These are phyloP conservation scores for Arxiozyma slooffiae DNA, from an alignment of 1,139 yeast species.

Conservation along the genomic window DNA sequence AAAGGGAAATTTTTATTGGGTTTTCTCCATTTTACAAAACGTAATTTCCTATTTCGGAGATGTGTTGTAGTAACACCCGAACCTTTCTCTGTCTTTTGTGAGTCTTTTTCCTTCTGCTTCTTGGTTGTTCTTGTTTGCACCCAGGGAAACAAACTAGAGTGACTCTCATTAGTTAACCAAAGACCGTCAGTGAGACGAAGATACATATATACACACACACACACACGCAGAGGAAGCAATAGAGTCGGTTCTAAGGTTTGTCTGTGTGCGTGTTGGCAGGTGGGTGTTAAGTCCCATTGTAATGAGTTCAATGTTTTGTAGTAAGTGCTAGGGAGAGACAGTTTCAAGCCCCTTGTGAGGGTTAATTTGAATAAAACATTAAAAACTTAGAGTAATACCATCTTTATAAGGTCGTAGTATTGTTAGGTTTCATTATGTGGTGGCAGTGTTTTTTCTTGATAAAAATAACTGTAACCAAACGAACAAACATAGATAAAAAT, in stretches of 20 bases:
- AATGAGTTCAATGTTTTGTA: neutral
- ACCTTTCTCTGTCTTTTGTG: neutral
- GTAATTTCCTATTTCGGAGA: neutral
- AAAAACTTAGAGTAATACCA: neutral
- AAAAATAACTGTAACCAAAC: constrained; percentile 1
- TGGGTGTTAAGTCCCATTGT: neutral
- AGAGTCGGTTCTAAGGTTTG: neutral
- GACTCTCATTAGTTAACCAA: neutral
- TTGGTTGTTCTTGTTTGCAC: neutral
- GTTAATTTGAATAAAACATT: constrained; percentile 1
- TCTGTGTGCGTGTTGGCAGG: neutral
- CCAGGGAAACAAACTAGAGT: neutral
- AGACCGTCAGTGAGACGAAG: neutral
- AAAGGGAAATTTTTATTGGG: neutral
- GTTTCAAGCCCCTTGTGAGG: neutral
- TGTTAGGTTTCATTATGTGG: neutral
- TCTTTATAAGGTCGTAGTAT: neutral
- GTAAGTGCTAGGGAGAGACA: neutral
- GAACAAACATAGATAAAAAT: constrained; percentile 38
- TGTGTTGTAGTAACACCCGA: neutral
- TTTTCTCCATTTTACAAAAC: neutral
- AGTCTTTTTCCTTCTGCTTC: neutral
- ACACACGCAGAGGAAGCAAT: neutral
- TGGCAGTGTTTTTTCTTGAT: neutral
- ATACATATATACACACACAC: no score